These are phyloP conservation scores for Fusarium sp. DNA, from an alignment of 2,329 filamentous ascomycete genomes.

Conservation along the genomic window DNA sequence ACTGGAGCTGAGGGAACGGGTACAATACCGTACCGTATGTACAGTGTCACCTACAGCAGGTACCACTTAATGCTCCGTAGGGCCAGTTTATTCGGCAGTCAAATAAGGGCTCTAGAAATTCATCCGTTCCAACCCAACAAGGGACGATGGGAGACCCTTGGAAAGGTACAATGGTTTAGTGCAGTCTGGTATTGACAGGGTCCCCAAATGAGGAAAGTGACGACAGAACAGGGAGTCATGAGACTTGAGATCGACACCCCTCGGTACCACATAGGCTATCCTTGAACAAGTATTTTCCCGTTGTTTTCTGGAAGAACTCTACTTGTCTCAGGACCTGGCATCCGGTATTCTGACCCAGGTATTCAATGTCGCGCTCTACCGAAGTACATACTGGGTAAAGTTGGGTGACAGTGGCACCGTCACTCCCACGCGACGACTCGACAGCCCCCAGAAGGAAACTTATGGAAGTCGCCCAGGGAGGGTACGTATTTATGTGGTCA, in stretches of 20 bases:
- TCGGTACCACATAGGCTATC: slow-evolving; percentile 18
- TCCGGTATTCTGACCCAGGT: slow-evolving; percentile 16
- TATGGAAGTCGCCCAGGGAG: slow-evolving; percentile 14
- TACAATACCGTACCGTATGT: slow-evolving; percentile 24
- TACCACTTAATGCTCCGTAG: slow-evolving; percentile 31
- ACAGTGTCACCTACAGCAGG: slow-evolving; percentile 27
- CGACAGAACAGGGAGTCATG: slow-evolving; percentile 47
- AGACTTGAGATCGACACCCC: slow-evolving; percentile 38
- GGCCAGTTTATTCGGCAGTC: slow-evolving; percentile 30
- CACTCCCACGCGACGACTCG: slow-evolving; percentile 40
- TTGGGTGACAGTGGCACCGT: slow-evolving; percentile 34
- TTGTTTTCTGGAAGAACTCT: slow-evolving; percentile 3
- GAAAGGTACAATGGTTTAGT: slow-evolving; percentile 24
- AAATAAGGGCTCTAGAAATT: slow-evolving; percentile 4
- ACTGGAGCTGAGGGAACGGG: slow-evolving; percentile 21
- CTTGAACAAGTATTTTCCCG: slow-evolving; percentile 21
- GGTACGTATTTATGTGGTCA: slow-evolving; percentile 20
- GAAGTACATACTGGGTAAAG: slow-evolving; percentile 9
- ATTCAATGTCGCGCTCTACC: slow-evolving; percentile 28
- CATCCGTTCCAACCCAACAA: slow-evolving; percentile 1
- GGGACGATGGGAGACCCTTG: slow-evolving; percentile 36
- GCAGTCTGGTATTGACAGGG: slow-evolving; percentile 4
- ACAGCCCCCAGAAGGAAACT: slow-evolving; percentile 30
- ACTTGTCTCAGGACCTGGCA: slow-evolving; percentile 11
- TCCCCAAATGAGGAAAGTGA: slow-evolving; percentile 44